Base-by-base conservation (phyloP, 2,329 filamentous ascomycete genomes). In the Clarireedia monteithiana region DNA sequence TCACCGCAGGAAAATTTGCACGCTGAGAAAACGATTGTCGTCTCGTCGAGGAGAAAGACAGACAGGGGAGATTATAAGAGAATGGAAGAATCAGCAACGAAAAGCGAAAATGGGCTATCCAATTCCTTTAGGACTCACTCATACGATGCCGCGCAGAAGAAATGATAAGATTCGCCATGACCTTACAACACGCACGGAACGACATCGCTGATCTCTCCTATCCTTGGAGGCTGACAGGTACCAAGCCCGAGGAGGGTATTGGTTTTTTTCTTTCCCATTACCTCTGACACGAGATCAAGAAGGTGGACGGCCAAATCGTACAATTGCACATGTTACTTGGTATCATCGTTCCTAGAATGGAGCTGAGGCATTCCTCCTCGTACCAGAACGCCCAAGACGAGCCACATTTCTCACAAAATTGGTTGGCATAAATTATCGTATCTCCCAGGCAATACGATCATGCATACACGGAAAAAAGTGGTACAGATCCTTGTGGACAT, bases 191-290 rank as follows among this genome's bases (percentile, higher is more conserved):
- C 10, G n/a, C 24, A 20, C 23, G 34, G 44, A 26, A 5, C 39
- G 34, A 15, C 24, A 49, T 14, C 45, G 24, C 26, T 55, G 46
- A 55, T 44, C 53, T 27, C 40, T 23, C 27, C 26, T 24, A 55
- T 20, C 47, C 47, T 36, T 55, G 47, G 23, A 50, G 38, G 47
- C 53, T 50, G 47, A 55, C 47, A 50, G 38, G 24, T 34, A 34
- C n/a, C 24, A 44, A 27, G 24, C n/a, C 45, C 48, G 52, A 40
- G 14, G 39, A 26, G 48, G 26, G n/a, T 5, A 17, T 40, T 27
- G 6, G 17, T 48, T 26, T 17, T 17, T 17, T 12, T n/a, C 30
- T 34, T 34, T 34, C 14, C 30, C 30, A 10, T 12, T 34, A 4
- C 10, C 30, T 34, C 30, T 14, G 30, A 34, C 30, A 34, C 4